These are phyloP conservation scores for Pichia sp. DNA, from an alignment of 1,139 yeast genomes.

Conservation along the genomic window DNA sequence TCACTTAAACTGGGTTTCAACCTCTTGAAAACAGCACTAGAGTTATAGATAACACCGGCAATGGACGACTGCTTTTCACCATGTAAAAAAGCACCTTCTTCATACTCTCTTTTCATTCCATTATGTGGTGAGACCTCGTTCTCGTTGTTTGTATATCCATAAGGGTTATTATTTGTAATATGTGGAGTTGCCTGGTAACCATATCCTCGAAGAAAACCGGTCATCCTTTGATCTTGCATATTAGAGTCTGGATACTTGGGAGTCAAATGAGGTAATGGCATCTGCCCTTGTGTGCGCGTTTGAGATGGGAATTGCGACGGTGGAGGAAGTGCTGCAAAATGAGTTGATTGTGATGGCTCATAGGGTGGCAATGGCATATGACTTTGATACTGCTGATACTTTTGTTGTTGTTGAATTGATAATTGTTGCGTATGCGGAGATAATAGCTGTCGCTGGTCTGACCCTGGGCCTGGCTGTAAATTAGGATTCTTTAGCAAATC, in stretches of 20 bases:
- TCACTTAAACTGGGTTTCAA: conserved; percentile 20
- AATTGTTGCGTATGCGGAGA: neutral
- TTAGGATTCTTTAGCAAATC: neutral
- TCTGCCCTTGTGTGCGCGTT: neutral
- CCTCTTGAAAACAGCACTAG: conserved; percentile 27
- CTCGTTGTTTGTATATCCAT: neutral
- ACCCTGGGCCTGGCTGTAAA: neutral
- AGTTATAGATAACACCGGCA: conserved; percentile 27
- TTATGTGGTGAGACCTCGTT: neutral
- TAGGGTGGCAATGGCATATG: neutral
- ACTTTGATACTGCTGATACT: neutral
- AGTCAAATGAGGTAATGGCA: neutral
- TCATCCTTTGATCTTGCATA: neutral
- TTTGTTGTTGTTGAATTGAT: neutral
- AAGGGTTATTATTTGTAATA: neutral
- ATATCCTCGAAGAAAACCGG: neutral
- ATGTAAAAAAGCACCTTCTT: neutral
- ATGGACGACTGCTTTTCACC: conserved; percentile 20
- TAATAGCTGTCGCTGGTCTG: neutral
- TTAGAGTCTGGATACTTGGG: neutral
- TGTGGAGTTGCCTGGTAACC: conserved; percentile 1
- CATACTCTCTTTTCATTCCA: conserved; percentile 3
- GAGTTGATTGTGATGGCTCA: neutral
- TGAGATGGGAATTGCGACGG: neutral
- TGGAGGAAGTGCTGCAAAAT: neutral